Conservation (phyloP, 2,329 filamentous ascomycete species). For the Diaporthe vaccinii region DNA sequence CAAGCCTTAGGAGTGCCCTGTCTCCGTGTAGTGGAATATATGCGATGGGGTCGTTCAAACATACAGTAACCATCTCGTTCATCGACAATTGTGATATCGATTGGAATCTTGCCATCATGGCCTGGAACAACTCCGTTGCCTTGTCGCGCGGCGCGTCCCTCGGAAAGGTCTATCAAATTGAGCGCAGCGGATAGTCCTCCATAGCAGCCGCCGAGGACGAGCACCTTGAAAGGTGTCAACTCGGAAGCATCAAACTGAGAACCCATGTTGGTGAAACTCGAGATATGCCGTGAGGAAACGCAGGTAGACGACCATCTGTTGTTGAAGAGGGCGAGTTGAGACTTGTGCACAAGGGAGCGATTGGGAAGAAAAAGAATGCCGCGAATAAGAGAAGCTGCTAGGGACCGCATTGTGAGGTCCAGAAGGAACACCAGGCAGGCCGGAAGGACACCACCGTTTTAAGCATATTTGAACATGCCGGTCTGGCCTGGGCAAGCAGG, state of each 20-base stretch:
- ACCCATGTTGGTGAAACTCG: slow-evolving; percentile 27
- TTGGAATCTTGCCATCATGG: slow-evolving; percentile 57
- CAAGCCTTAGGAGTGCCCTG: not conserved
- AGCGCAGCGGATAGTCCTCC: slow-evolving; percentile 76
- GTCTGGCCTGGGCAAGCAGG: not conserved
- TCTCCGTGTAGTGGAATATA: not conserved
- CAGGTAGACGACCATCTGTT: not conserved
- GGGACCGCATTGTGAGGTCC: slow-evolving; percentile 7
- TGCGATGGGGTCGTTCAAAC: slow-evolving; percentile 47
- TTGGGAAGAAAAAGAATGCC: not conserved
- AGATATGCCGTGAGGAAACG: not conserved
- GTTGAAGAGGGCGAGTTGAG: not conserved
- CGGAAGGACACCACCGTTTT: slow-evolving; percentile 11
- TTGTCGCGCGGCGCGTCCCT: slow-evolving; percentile 67
- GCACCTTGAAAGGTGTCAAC: slow-evolving; percentile 62
- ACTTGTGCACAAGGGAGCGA: slow-evolving; percentile 13
- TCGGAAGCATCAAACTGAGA: slow-evolving; percentile 29
- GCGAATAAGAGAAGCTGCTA: not conserved
- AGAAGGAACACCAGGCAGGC: not conserved
- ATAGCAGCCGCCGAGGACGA: slow-evolving; percentile 80
- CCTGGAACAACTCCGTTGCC: slow-evolving; percentile 45
- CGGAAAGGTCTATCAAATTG: slow-evolving; percentile 76
- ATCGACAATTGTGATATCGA: slow-evolving; percentile 82
- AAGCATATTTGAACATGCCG: slow-evolving; percentile 18
- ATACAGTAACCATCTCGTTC: slow-evolving; percentile 87